Evolutionary conservation across 768 basidiomycete species (phyloP).

Genomic region (Termitomyces sp.): DNA sequence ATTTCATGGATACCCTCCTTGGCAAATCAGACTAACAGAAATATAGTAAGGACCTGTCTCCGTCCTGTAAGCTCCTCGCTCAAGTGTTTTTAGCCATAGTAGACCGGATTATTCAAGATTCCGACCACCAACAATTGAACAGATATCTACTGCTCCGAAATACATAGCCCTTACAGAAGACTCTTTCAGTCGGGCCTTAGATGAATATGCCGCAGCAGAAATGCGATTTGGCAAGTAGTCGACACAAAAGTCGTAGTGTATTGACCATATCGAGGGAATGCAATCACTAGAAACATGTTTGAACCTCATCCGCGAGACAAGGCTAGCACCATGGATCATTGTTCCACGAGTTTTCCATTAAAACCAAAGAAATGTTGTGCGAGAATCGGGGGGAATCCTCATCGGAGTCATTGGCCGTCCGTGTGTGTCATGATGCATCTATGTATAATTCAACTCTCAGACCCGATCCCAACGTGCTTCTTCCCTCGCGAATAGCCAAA

Average conservation of each 20-base stretch:
- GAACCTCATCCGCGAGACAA: background rate
- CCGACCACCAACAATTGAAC: background rate
- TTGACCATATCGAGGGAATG: background rate
- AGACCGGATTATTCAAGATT: constrained; percentile 2
- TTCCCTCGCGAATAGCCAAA: too few relatives aligned
- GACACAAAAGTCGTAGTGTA: constrained; percentile 1
- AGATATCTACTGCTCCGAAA: constrained; percentile 2
- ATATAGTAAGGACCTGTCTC: constrained; percentile 52
- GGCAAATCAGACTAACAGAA: constrained; percentile 82
- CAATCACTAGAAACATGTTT: background rate
- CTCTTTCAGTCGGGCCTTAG: constrained; percentile 66
- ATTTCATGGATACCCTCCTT: constrained; percentile 76
- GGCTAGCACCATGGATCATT: background rate
- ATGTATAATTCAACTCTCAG: too few relatives aligned
- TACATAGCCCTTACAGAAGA: constrained; percentile 41
- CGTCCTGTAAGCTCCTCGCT: background rate
- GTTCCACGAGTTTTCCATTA: too few relatives aligned
- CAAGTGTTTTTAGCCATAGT: constrained; percentile 25
- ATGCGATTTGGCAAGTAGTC: constrained; percentile 75
- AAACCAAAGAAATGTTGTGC: too few relatives aligned
- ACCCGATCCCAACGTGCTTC: too few relatives aligned
- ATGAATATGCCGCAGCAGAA: constrained; percentile 70
- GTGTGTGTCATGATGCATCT: too few relatives aligned
- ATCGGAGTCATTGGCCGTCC: too few relatives aligned
- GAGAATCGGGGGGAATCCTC: too few relatives aligned